phyloP scores from a whole-genome alignment of 768 basidiomycete species.

The Trametopsis cervina region DNA sequence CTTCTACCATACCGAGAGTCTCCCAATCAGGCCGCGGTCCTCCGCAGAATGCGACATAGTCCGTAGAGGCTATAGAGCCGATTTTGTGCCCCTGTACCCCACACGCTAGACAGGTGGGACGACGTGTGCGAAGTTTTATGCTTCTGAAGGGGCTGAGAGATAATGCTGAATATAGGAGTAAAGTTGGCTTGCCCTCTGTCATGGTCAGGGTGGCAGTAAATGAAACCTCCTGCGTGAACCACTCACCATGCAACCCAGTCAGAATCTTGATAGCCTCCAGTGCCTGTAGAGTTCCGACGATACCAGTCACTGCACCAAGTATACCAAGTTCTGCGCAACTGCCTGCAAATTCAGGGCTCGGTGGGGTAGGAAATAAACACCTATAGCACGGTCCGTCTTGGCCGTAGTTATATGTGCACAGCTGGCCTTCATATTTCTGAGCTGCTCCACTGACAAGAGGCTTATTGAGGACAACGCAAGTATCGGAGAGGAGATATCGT shows the following conservation, averaged over 20 bases:
- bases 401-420: slow-evolving; percentile 68
- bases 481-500: slow-evolving; percentile 89
- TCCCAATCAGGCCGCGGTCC: slow-evolving; percentile 65
- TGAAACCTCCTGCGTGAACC: no score
- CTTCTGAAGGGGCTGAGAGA: slow-evolving; percentile 67
- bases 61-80: slow-evolving; percentile 46
- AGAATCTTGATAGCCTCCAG: slow-evolving; percentile 81
- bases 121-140: slow-evolving; percentile 72
- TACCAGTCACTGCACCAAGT: slow-evolving; percentile 81
- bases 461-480: slow-evolving; percentile 64
- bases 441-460: slow-evolving; percentile 93
- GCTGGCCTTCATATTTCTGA: slow-evolving; percentile 76
- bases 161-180: slow-evolving; percentile 74
- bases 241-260: slow-evolving; percentile 56
- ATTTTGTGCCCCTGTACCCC: slow-evolving; percentile 40
- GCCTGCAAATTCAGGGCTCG: slow-evolving; percentile 54
- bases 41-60: slow-evolving; percentile 87
- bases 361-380: slow-evolving; percentile 83
- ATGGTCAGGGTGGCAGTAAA: no score
- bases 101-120: slow-evolving; percentile 71
- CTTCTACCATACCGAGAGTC: slow-evolving; percentile 36
- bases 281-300: slow-evolving; percentile 88
- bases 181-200: slow-evolving; percentile 54
- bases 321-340: slow-evolving; percentile 89
- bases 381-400: slow-evolving; percentile 83